Conservation (phyloP, 2,329 filamentous ascomycete genomes). For the Cytospora chrysosperma region DNA sequence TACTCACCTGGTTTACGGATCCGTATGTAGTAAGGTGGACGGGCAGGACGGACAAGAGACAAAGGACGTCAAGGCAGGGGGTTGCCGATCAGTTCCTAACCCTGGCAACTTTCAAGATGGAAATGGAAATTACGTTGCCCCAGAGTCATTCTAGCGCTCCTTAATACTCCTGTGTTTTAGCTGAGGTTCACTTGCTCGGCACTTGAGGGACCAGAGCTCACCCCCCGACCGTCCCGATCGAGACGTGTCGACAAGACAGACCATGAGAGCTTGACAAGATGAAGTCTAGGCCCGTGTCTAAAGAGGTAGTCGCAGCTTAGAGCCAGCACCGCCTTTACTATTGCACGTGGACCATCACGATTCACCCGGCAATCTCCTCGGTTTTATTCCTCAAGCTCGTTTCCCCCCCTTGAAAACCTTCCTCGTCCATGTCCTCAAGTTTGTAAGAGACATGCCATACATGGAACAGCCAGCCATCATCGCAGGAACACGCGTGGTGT, state of each 20-base stretch:
- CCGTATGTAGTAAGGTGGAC: no score
- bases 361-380: not conserved
- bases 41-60: no score
- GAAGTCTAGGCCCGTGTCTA: not conserved
- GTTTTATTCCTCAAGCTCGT: not conserved
- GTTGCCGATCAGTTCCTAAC: slow-evolving; percentile 1
- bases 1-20: no score
- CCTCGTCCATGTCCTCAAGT: not conserved
- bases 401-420: not conserved
- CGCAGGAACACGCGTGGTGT: not conserved
- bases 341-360: not conserved
- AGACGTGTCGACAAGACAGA: no score
- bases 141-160: not conserved
- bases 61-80: not conserved
- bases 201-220: not conserved
- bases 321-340: no score
- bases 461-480: not conserved
- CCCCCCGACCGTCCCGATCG: not conserved
- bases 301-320: not conserved
- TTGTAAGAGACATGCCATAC: not conserved
- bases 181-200: not conserved
- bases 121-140: not conserved
- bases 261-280: not conserved
- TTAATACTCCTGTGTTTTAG: not conserved
- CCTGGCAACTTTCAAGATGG: not conserved